Base-by-base conservation (phyloP, 108 stramenopile genomes). In the Nannochloropsis salina region DNA sequence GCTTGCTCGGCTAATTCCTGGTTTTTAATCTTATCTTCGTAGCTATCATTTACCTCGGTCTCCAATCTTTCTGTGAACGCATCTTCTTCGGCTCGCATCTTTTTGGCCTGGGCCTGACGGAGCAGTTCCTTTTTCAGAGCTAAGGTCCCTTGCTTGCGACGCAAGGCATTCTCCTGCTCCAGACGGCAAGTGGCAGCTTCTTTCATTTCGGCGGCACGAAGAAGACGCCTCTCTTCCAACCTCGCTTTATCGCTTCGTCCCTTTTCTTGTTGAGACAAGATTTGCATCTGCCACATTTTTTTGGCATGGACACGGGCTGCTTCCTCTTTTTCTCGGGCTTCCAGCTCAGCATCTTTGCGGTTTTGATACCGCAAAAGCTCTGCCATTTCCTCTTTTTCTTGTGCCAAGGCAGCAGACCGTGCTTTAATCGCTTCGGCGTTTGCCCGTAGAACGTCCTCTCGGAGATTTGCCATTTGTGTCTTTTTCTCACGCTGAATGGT, bases 231-330 rank as follows among this genome's bases (percentile, higher is more conserved):
- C n/a, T 74, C 61, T n/a, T 74, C 61, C 61, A 74, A 4, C n/a
- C n/a, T 74, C n/a, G 61, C 61, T n/a, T 74, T n/a, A n/a, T 74
- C n/a, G 8, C 20, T 6, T n/a, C n/a, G 61, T n/a, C 20, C 61
- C 6, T 2, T 15, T 74, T 74, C 61, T 74, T 74, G 61, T n/a
- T 74, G 61, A 15, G 61, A 15, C 15, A 74, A 74, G 20, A 74
- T n/a, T n/a, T 74, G 61, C 20, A n/a, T n/a, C n/a, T 74, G 61
- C 61, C 61, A 74, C n/a, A 74, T n/a, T n/a, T 74, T 74, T n/a
- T 74, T 74, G n/a, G 61, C 61, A 74, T 74, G 61, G 61, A n/a
- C 61, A 74, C 61, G 61, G 61, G 61, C 61, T 74, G 6, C 8
- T 74, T 74, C 61, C n/a, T 74, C 2, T n/a, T 74, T 15, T n/a